Evolutionary conservation across 768 basidiomycete species (phyloP), one percentile per base, ranked within the genome.

Genomic region (Saitozyma podzolica): DNA sequence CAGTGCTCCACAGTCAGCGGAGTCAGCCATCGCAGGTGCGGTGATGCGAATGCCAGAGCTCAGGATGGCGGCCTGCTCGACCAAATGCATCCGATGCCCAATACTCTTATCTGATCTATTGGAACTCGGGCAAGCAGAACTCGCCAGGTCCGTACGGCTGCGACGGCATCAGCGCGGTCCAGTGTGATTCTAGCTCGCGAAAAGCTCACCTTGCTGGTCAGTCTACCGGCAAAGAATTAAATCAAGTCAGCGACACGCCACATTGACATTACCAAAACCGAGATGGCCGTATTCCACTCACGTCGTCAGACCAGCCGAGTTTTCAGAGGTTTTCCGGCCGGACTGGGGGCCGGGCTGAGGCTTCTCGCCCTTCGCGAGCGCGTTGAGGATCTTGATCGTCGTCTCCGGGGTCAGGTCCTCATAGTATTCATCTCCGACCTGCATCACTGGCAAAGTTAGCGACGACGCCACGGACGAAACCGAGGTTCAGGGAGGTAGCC

Each of bases 61-160:
- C 29, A 2, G 29, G 2, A 29, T 29, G 29, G 29, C 29, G 29
- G 29, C 29, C 29, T 29, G 29, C 29, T 29, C 29, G 29, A 29
- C 29, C 29, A 29, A 29, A 29, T 29, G 29, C 29, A 29, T 29
- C 29, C 29, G 29, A 29, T 29, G 29, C 29, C 29, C 29, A 29
- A 29, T 29, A 29, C 29, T 29, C 29, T 29, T 29, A 5, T 2
- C 2, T 29, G 29, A 56, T 83, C 82, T 87, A 91, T 69, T 84
- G 83, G 80, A 96, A 96, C 75, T 96, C 93, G 39, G 89, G 87
- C 67, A 80, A 81, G 80, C 93, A 96, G 75, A 87, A 87, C 77
- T 93, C 90, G 71, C 93, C 93, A 43, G 93, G 94, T 61, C 94
- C 93, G 70, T 92, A 93, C 40, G 93, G 94, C 91, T 96, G 62